Evolutionary conservation across 352 stramenopile genomes (phyloP), one percentile per base, ranked within the genome.

Genomic region (Phytophthora boehmeriae): DNA sequence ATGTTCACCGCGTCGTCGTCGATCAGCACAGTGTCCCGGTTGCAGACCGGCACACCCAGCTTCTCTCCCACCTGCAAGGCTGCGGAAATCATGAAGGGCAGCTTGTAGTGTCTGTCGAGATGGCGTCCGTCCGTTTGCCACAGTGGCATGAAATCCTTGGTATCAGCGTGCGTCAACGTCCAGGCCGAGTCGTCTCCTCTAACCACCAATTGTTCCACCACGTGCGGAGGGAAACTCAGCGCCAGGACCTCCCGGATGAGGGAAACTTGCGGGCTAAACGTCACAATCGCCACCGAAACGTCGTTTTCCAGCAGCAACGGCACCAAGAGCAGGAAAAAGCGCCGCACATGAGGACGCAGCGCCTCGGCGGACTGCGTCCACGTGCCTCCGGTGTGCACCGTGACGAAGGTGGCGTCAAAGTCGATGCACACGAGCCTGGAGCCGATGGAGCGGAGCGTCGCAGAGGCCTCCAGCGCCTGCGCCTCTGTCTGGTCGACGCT

Each of bases 1-100:
- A 95, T 71, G 51, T 95, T 95, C 38, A 86, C 71, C 10, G 73
- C 73, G 53, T 92, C 86, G 47, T 95, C 86, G 59, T 95, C 86
- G 39, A 95, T 81, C 8, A 95, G 75, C 47, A 93, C 76, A 11
- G 84, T 93, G 54, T 95, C 77, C 0, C 66, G 56, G 48, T 86
- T 92, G 43, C 78, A 54, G 8, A 95, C 66, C 25, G 47, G 43
- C 43, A 78, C 46, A 46, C 25, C 46, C 32, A 48, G 43, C 53
- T 42, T 43, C 35, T 4, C 32, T 4, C 27, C 76, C 8, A 82
- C 69, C 34, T 91, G 48, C 1, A 70, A 57, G n/a, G 81, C 84
- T 0, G 81, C 81, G 3, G 84, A 91, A 43, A 91, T 87, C 17
- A 93, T 67, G 58, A 90, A 93, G 8, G 81, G 78, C 14, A 93